These are phyloP conservation scores for Polyporus arcularius DNA, from an alignment of 768 basidiomycete species.

Conservation along the genomic window DNA sequence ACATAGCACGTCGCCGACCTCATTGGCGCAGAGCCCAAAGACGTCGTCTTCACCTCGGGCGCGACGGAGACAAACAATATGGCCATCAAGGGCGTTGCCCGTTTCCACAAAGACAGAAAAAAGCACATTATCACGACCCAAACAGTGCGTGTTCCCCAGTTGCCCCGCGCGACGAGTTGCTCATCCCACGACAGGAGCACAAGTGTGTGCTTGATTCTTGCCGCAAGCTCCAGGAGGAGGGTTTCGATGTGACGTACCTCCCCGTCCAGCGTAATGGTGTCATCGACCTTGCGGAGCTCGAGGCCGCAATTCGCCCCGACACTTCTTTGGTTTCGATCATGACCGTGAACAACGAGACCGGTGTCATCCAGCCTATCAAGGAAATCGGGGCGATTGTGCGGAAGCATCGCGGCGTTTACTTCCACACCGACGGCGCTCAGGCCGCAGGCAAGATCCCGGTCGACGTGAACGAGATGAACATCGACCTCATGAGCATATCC, in stretches of 20 bases:
- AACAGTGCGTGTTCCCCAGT: conserved; percentile 57
- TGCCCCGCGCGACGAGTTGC: neutral
- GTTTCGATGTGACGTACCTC: conserved; percentile 97
- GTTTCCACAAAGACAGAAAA: conserved; percentile 93
- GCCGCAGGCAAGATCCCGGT: conserved; percentile 89
- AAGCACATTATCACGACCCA: conserved; percentile 93
- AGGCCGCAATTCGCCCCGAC: conserved; percentile 87
- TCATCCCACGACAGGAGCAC: conserved; percentile 69
- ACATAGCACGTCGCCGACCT: conserved; percentile 83
- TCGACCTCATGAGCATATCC: conserved; percentile 94
- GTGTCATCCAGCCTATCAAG: conserved; percentile 95
- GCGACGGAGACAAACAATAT: conserved; percentile 99
- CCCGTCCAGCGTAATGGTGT: conserved; percentile 88
- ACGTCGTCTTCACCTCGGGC: conserved; percentile 96
- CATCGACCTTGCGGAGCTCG: conserved; percentile 75
- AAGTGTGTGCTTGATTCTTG: conserved; percentile 99
- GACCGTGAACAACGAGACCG: conserved; percentile 99
- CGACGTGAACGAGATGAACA: conserved; percentile 93
- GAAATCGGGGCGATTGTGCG: conserved; percentile 88
- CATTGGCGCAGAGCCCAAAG: conserved; percentile 93
- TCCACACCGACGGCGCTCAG: conserved; percentile 98
- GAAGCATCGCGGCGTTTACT: conserved; percentile 86
- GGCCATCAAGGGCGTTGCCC: conserved; percentile 94
- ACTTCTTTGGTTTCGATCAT: conserved; percentile 96
- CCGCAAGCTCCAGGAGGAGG: conserved; percentile 92